Evolutionary conservation across 768 basidiomycete genomes (phyloP), one percentile per base, ranked within the genome.

Genomic region (Xerocomellus chrysenteron): DNA sequence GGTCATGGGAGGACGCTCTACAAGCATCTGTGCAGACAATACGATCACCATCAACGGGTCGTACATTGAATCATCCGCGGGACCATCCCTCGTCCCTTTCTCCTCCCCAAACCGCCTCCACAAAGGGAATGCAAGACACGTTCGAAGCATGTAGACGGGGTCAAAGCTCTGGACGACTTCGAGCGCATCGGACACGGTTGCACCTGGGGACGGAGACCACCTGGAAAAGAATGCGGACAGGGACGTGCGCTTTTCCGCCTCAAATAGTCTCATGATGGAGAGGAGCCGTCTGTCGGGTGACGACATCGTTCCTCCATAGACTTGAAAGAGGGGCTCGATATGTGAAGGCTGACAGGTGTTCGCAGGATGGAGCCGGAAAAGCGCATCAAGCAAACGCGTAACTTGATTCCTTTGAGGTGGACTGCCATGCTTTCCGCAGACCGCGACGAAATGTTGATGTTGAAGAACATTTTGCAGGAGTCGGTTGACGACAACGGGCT

Each of bases 271-370:
- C 75, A 95, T 88, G 52, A 97, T 81, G 1, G 83, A 80, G 5
- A 97, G 74, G 2, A 98, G 75, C 30, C 76, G 74, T 28, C 80
- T 77, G 67, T 98, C 95, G 2, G 87, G 61, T 2, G 58, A 47
- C 0, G 84, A 81, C n/a, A 90, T 68, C 0, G 89, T 89, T 2
- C 89, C 95, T 10, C 80, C 73, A 68, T 98, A 98, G 1, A 94
- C 74, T 19, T 73, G 75, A 43, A 90, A 71, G 36, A 98, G 76
- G 1, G 91, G 92, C 45, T 90, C 86, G 43, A 95, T 73, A 60
- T 95, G 92, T 4, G 83, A 87, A 11, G 86, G 80, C 68, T 96
- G 95, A 65, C 91, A 95, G 2, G 93, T 88, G 63, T 92, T 92
- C 13, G 78, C 72, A 0, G 94, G 91, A 65, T 94, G 86, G 14